Evolutionary conservation across 306 rosid species (phyloP).

Genomic region (Canavalia ensiformis): DNA sequence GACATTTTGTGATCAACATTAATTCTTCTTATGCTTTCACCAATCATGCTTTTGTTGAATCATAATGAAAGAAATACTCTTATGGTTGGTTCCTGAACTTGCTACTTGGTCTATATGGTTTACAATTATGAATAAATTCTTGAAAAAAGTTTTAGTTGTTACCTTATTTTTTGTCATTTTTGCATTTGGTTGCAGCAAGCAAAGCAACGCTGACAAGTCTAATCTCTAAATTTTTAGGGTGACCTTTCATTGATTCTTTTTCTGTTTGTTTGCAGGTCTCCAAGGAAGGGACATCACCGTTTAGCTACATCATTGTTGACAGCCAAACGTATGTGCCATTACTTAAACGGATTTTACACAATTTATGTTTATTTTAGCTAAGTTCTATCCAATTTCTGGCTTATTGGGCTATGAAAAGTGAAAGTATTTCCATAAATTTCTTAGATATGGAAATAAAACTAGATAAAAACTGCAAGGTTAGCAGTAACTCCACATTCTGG

Average conservation of each 20-base stretch:
- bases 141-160: background rate
- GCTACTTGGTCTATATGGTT: background rate
- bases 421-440: slow-evolving; percentile 9
- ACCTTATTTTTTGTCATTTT: background rate
- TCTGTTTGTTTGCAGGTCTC: slow-evolving; percentile 70
- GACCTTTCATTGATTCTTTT: slow-evolving; percentile 19
- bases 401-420: slow-evolving; percentile 1
- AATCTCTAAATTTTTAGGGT: background rate
- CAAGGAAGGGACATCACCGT: slow-evolving; percentile 82
- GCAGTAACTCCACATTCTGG: background rate
- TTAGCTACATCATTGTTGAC: slow-evolving; percentile 87
- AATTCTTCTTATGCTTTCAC: background rate
- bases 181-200: slow-evolving; percentile 40
- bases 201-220: background rate
- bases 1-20: background rate
- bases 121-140: slow-evolving; percentile 1
- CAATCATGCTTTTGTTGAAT: background rate
- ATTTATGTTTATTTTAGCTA: slow-evolving; percentile 33
- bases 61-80: background rate
- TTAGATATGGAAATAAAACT: slow-evolving; percentile 2
- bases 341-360: slow-evolving; percentile 29
- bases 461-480: slow-evolving; percentile 10
- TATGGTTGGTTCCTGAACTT: background rate
- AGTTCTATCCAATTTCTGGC: slow-evolving; percentile 24
- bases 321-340: slow-evolving; percentile 65